Conservation (phyloP, 2,329 filamentous ascomycete species). For the Talaromyces sp. region DNA sequence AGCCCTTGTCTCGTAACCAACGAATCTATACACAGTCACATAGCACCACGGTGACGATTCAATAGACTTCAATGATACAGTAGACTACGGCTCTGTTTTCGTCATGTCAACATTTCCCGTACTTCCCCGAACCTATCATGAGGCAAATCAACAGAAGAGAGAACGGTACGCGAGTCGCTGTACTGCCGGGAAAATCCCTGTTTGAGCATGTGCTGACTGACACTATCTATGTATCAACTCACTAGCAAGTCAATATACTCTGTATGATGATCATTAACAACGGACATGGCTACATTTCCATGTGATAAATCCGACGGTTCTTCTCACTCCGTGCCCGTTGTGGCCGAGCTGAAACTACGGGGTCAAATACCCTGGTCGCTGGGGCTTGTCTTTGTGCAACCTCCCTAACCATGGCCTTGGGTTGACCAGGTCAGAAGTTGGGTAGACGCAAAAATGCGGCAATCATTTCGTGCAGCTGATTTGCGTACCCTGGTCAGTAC, state of each 20-base stretch:
- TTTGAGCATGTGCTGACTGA: background rate
- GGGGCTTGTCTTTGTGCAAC: background rate
- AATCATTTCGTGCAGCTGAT: background rate
- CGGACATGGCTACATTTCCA: too few relatives aligned
- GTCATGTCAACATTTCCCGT: conserved; percentile 7
- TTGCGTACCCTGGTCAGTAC: conserved; percentile 1
- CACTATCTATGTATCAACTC: background rate
- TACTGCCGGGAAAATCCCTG: background rate
- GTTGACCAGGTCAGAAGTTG: background rate
- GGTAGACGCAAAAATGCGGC: background rate
- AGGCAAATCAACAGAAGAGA: background rate
- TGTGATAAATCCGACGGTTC: too few relatives aligned
- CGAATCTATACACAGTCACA: background rate
- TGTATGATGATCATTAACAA: too few relatives aligned
- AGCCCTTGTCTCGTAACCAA: background rate
- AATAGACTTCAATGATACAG: background rate
- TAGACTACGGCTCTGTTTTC: background rate
- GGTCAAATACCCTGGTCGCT: background rate
- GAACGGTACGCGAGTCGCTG: background rate
- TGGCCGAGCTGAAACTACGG: background rate
- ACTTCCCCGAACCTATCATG: conserved; percentile 12
- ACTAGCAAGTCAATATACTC: background rate
- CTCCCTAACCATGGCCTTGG: background rate
- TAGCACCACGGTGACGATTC: background rate
- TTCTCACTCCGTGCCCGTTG: too few relatives aligned